These are phyloP conservation scores for Mycena albidolilacea DNA, from an alignment of 768 basidiomycete species.

Conservation along the genomic window DNA sequence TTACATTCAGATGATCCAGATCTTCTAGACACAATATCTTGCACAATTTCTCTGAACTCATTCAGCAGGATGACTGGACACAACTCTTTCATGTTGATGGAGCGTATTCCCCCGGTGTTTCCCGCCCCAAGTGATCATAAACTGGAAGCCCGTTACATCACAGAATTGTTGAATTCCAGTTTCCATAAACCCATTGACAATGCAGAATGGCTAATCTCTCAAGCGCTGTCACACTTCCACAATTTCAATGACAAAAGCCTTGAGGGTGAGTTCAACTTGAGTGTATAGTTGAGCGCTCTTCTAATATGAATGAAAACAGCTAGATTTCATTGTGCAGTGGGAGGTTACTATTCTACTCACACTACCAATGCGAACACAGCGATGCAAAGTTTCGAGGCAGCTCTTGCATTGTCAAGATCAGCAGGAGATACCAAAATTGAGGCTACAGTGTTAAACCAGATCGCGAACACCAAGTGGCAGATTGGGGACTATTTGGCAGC, in stretches of 20 bases:
- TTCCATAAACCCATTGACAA: background rate
- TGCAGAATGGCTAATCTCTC: background rate
- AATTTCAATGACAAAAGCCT: background rate
- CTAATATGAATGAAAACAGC: too few species aligned
- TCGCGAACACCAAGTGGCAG: too few species aligned
- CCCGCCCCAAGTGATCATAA: background rate
- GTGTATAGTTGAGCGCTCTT: too few species aligned
- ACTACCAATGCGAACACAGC: too few species aligned
- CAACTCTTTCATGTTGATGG: background rate
- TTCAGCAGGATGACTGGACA: background rate
- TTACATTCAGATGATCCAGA: background rate
- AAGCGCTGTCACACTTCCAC: background rate
- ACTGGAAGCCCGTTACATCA: constrained; percentile 1
- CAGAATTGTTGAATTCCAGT: background rate
- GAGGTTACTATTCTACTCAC: too few species aligned
- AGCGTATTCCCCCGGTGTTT: background rate
- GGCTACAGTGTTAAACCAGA: too few species aligned
- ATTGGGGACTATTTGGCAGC: background rate
- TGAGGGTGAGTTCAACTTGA: background rate
- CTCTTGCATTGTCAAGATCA: too few species aligned
- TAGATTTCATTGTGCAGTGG: too few species aligned
- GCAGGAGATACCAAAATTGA: too few species aligned
- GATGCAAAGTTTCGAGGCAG: too few species aligned
- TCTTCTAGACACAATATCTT: background rate
- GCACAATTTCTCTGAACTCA: background rate